These are phyloP conservation scores for Agaricales sp. DNA, from an alignment of 1,284 basidiomycete species.

Conservation along the genomic window DNA sequence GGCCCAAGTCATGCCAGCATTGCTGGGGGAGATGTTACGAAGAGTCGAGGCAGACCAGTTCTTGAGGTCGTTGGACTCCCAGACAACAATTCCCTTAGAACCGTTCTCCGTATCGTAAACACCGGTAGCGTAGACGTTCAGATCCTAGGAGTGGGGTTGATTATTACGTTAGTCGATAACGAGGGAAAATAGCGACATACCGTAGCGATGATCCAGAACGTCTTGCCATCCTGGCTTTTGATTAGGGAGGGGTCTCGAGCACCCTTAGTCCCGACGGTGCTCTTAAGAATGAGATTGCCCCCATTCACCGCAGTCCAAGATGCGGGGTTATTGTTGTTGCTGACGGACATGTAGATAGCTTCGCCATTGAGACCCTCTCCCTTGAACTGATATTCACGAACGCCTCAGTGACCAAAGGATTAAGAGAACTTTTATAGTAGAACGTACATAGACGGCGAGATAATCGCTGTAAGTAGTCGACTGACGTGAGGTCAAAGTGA, in stretches of 20 bases:
- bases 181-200: neutral
- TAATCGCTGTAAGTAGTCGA: neutral
- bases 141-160: too few relatives aligned
- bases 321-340: slow-evolving; percentile 9
- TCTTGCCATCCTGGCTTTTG: slow-evolving; percentile 9
- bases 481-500: neutral
- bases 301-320: slow-evolving; percentile 8
- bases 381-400: neutral
- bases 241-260: slow-evolving; percentile 11
- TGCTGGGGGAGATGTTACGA: slow-evolving; percentile 6
- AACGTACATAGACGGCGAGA: neutral
- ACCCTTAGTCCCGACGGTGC: slow-evolving; percentile 9
- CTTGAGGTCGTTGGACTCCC: slow-evolving; percentile 11
- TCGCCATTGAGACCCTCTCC: neutral
- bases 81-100: slow-evolving; percentile 8
- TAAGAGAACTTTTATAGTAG: neutral
- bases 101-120: slow-evolving; percentile 6
- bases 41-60: slow-evolving; percentile 8
- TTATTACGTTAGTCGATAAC: neutral
- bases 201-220: slow-evolving; percentile 11
- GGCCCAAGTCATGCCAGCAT: slow-evolving; percentile 11
- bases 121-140: slow-evolving; percentile 8
- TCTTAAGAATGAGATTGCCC: slow-evolving; percentile 9
- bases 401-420: neutral
- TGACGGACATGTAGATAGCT: slow-evolving; percentile 8